Evolutionary conservation across 306 rosid species (phyloP).

Genomic region (Citrullus mucosospermus): DNA sequence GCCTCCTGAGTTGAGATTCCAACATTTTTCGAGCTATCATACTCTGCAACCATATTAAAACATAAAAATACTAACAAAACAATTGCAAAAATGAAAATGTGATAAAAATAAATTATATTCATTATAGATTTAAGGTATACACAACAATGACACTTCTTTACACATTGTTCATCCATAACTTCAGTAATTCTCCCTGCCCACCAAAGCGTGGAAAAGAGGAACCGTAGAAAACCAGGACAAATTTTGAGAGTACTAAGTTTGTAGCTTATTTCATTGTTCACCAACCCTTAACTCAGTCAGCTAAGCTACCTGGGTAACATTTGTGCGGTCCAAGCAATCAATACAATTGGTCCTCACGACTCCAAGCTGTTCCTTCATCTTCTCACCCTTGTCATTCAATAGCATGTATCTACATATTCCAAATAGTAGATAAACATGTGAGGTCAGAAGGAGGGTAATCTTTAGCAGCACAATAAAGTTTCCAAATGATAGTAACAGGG

Average conservation of each 20-base stretch:
- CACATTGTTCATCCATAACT: not conserved
- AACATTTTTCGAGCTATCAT: constrained; percentile 80
- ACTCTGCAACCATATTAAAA: constrained; percentile 52
- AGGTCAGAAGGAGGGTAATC: not conserved
- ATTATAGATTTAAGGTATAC: not conserved
- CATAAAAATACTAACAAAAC: not conserved
- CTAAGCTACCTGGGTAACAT: constrained; percentile 86
- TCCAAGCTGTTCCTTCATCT: constrained; percentile 94
- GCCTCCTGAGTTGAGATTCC: constrained; percentile 89
- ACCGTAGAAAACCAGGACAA: not conserved
- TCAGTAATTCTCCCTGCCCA: not conserved
- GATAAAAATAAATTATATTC: not conserved
- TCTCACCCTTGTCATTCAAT: constrained; percentile 79
- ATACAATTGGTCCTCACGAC: constrained; percentile 88
- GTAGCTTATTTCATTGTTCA: not conserved
- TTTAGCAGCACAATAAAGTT: not conserved
- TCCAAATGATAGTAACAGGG: not conserved
- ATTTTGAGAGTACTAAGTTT: not conserved
- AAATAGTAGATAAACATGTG: constrained; percentile 10
- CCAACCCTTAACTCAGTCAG: not conserved
- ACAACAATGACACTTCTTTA: not conserved
- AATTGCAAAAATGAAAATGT: not conserved
- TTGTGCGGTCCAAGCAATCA: constrained; percentile 96
- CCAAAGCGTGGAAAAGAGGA: not conserved
- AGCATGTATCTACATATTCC: constrained; percentile 57